These are phyloP conservation scores for Sugiyamaella mastotermitis DNA, from an alignment of 805 yeast genomes.

Conservation along the genomic window DNA sequence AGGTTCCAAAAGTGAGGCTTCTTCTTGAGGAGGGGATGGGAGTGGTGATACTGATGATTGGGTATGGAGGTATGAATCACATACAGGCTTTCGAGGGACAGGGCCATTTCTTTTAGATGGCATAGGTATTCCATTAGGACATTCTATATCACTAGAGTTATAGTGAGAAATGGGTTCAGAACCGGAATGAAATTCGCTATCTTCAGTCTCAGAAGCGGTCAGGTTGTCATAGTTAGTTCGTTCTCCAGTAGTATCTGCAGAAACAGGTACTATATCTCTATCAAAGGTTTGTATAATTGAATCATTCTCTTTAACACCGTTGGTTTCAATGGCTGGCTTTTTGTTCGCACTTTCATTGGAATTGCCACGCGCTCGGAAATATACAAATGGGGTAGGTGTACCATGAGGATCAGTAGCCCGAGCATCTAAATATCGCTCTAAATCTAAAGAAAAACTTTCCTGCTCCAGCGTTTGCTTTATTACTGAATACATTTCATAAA, in stretches of 20 bases:
- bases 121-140: no score
- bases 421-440: neutral
- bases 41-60: no score
- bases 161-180: neutral
- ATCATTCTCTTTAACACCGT: neutral
- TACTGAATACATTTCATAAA: conserved; percentile 17
- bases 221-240: neutral
- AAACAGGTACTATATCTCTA: neutral
- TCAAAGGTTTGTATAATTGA: no score
- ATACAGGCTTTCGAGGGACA: neutral
- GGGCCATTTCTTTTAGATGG: no score
- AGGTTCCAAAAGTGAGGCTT: neutral
- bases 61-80: no score
- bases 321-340: neutral
- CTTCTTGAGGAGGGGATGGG: neutral
- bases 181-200: neutral
- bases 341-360: neutral
- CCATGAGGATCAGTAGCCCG: neutral
- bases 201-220: neutral
- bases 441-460: conserved; percentile 4
- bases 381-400: neutral
- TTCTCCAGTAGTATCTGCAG: neutral
- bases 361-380: neutral
- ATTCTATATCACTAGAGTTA: no score
- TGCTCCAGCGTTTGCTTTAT: conserved; percentile 12